Conservation (phyloP, 169 alveolate genomes). For the Eimeria maxima region DNA sequence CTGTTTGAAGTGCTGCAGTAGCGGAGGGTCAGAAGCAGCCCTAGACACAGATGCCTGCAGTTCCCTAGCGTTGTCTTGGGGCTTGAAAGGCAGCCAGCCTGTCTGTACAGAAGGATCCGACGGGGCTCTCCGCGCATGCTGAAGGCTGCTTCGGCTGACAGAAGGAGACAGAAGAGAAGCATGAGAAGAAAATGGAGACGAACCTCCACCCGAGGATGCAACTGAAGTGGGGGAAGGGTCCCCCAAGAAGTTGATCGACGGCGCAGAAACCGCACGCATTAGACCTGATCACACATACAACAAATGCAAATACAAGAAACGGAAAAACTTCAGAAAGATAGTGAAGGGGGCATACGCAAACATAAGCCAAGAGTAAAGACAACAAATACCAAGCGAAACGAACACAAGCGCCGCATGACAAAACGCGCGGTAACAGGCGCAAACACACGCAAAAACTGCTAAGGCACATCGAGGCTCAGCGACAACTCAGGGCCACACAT, state of each 20-base stretch:
- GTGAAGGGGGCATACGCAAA: neutral
- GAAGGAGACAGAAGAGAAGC: neutral
- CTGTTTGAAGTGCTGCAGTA: slow-evolving; percentile 37
- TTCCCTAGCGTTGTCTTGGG: neutral
- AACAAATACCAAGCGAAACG: neutral
- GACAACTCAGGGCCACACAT: neutral
- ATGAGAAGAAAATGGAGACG: neutral
- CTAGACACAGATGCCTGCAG: neutral
- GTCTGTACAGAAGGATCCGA: slow-evolving; percentile 20
- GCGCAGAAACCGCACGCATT: slow-evolving; percentile 56
- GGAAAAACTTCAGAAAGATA: neutral
- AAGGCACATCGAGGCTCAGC: neutral
- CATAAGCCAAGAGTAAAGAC: neutral
- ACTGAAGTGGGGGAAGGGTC: neutral
- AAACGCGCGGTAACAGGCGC: neutral
- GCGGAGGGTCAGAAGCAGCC: slow-evolving; percentile 47
- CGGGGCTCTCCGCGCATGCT: slow-evolving; percentile 18
- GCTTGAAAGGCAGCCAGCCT: neutral
- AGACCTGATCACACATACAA: neutral
- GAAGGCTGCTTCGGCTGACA: neutral
- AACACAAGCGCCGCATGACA: neutral
- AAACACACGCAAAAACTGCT: neutral
- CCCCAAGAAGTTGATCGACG: slow-evolving; percentile 18
- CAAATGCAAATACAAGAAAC: neutral
- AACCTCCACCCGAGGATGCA: neutral